Conservation (phyloP, 108 stramenopile genomes). For the Discostella stelligeroides region DNA sequence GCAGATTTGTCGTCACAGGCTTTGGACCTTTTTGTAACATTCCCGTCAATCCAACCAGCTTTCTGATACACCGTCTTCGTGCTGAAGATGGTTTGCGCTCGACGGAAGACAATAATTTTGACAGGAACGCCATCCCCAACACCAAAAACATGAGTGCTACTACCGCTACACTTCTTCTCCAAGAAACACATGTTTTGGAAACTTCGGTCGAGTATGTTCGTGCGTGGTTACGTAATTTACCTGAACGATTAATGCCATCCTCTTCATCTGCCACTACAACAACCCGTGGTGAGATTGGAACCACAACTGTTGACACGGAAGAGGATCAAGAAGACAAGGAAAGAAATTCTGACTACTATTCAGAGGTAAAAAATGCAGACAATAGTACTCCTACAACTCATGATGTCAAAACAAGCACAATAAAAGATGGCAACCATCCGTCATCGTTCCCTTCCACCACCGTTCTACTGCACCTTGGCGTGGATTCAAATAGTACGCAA, state of each 20-base stretch:
- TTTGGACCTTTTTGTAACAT: conserved; percentile 58
- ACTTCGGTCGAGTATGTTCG: conserved; percentile 64
- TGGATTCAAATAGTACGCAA: conserved; percentile 55
- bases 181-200: conserved; percentile 61
- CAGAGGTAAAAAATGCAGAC: neutral
- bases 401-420: too few species aligned
- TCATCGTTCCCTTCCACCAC: conserved; percentile 13
- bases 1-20: conserved; percentile 45
- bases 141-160: conserved; percentile 1
- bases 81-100: too few species aligned
- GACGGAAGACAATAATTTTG: too few species aligned
- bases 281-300: too few species aligned
- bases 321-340: neutral
- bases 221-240: conserved; percentile 38
- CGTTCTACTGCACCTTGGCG: conserved; percentile 79
- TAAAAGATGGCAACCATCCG: too few species aligned
- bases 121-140: conserved; percentile 1
- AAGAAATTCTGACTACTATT: neutral
- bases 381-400: too few species aligned
- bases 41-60: conserved; percentile 76
- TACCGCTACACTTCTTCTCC: conserved; percentile 9
- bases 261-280: neutral
- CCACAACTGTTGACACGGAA: neutral
- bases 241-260: conserved; percentile 1
- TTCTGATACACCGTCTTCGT: conserved; percentile 48